Base-by-base conservation (phyloP, 176 grass and related monocot species). In the Puya raimondii region DNA sequence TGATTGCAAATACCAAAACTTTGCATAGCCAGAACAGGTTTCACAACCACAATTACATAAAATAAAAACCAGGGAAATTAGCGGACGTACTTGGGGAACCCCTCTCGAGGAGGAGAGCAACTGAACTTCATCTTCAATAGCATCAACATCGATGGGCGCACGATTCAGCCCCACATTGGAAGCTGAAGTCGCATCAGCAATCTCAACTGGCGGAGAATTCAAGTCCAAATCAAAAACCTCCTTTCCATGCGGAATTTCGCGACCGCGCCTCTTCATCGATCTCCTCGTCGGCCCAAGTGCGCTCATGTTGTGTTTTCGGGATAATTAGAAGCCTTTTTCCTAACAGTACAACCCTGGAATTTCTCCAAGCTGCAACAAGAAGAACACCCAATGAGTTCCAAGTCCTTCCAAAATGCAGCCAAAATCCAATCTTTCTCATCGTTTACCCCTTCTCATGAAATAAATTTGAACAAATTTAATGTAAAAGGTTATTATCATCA, bases 101-200 rank as follows among this genome's bases (percentile, higher is more conserved):
- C 20, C 23, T 52, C 12, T 52, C 56, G 50, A 71, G 12, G 22
- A 25, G 22, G 69, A 71, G 11, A 71, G 11, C 22, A 52, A 20
- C 50, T 53, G 11, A 12, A 82, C 73, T 64, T 66, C 58, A 53
- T 75, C 58, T 2, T 15, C 66, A 26, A 71, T 67, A 54, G 72
- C 27, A 48, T 81, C 79, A 11, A 76, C 67, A 64, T 81, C 79
- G 26, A 81, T 76, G 11, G 79, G 79, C 59, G 50, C 20, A 50
- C 27, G 16, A 61, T 2, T 20, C 57, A 69, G 53, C 23, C 72
- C 72, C 25, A 47, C 25, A 67, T 67, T 48, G 29, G 65, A 29
- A 48, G 65, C 27, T 16, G 23, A 33, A 25, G 20, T 17, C 20
- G 54, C n/a, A 15, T 8, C 54, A 59, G 56, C 56, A 16, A 61